A percentile compares a stretch with the other conserved stretches of the same genome.
These are phyloP conservation scores for Sphaerulina vaccinii DNA, from an alignment of 2,329 filamentous ascomycete species.

Conservation along the genomic window DNA sequence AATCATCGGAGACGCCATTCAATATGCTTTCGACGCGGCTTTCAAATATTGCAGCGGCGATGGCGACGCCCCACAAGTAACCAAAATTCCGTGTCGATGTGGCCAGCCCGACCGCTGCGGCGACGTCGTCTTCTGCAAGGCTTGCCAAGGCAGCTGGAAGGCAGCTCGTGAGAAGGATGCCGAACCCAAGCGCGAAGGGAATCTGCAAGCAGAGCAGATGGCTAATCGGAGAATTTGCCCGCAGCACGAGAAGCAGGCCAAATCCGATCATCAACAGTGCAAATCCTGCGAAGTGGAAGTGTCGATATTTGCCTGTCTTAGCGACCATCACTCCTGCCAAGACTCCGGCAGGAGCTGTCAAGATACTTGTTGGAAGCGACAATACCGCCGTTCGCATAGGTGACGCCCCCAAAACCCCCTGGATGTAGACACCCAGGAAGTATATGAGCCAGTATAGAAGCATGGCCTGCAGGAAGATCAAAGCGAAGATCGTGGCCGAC, in stretches of 20 bases:
- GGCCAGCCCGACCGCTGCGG: slow-evolving; percentile 8
- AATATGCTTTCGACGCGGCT: slow-evolving; percentile 3
- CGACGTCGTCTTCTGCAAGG: slow-evolving; percentile 11
- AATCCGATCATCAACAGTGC: slow-evolving; percentile 34
- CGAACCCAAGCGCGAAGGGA: slow-evolving; percentile 13
- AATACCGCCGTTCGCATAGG: slow-evolving; percentile 57
- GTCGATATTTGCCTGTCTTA: slow-evolving; percentile 44
- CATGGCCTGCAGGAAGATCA: slow-evolving; percentile 70
- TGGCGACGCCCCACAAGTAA: slow-evolving; percentile 9
- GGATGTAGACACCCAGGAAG: slow-evolving; percentile 50
- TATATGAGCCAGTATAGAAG: slow-evolving; percentile 79
- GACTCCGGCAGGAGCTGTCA: slow-evolving; percentile 9
- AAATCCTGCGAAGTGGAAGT: slow-evolving; percentile 51
- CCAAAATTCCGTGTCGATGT: slow-evolving; percentile 11
- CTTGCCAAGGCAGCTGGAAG: slow-evolving; percentile 10
- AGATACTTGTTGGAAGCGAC: slow-evolving; percentile 18
- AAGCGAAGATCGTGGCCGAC: slow-evolving; percentile 63
- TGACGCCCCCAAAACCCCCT: slow-evolving; percentile 64
- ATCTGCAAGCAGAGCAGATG: slow-evolving; percentile 6
- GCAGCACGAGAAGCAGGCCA: slow-evolving; percentile 35
- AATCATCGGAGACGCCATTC: slow-evolving; percentile 1
- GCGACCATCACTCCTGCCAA: slow-evolving; percentile 38
- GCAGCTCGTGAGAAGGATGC: slow-evolving; percentile 5
- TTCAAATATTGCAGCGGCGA: slow-evolving; percentile 11
- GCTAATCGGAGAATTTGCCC: slow-evolving; percentile 21